Evolutionary conservation across 768 basidiomycete genomes (phyloP).

Genomic region (Phanerochaete sordida): DNA sequence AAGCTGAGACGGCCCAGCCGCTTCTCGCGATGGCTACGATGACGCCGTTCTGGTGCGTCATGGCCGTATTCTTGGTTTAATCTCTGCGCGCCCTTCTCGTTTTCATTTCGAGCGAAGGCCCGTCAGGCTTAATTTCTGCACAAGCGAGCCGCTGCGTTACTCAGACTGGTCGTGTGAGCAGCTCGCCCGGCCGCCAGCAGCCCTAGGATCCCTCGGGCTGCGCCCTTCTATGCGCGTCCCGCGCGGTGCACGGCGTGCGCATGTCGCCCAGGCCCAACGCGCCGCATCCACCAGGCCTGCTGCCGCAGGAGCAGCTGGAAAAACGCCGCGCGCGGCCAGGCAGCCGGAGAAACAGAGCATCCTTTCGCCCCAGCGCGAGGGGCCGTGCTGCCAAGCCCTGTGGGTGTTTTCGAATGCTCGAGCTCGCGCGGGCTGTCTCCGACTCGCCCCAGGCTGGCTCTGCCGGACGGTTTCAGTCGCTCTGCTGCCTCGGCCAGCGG

Average conservation of each 20-base stretch:
- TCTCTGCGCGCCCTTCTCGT: neutral
- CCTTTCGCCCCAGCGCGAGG: no score
- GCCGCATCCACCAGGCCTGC: neutral
- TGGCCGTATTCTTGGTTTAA: neutral
- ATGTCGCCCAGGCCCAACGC: neutral
- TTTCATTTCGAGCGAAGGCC: neutral
- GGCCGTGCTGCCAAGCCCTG: neutral
- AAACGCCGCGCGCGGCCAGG: no score
- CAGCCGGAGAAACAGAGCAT: no score
- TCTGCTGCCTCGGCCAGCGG: no score
- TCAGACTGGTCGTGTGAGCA: neutral
- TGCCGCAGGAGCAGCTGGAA: no score
- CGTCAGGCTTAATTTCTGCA: neutral
- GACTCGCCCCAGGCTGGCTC: no score
- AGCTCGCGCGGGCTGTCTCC: neutral
- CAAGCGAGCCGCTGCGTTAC: neutral
- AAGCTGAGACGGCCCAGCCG: neutral
- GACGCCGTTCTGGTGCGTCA: neutral
- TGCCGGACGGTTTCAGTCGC: no score
- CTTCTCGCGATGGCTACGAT: neutral
- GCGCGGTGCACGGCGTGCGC: neutral
- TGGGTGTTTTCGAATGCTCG: neutral
- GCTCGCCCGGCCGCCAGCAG: neutral
- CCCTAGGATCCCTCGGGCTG: neutral
- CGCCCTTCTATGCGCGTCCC: neutral